Conservation (phyloP, 78 protist species). For the Planoprotostelium fungivorum region DNA sequence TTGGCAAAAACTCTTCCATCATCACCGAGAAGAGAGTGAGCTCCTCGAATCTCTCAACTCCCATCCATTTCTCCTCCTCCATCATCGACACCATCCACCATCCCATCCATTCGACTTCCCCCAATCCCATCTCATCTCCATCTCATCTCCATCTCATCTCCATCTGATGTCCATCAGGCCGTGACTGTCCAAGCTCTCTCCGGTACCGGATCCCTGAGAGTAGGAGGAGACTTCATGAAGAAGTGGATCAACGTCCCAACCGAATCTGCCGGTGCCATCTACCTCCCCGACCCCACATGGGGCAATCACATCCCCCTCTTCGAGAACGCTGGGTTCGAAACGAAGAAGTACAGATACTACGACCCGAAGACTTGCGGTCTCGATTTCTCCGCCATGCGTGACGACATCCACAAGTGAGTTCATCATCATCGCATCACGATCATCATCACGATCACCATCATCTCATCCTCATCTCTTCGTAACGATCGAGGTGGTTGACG, state of each 20-base stretch:
- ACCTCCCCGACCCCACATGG: constrained; percentile 97
- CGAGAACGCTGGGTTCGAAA: constrained; percentile 58
- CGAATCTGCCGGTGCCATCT: constrained; percentile 23
- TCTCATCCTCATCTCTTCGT: not conserved
- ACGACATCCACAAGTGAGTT: constrained; percentile 43
- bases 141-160: too few species aligned
- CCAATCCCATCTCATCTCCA: too few species aligned
- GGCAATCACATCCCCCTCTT: constrained; percentile 81
- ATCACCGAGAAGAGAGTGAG: not conserved
- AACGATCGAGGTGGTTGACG: not conserved
- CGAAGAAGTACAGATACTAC: constrained; percentile 74
- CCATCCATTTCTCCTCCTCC: not conserved
- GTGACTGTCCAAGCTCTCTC: constrained; percentile 88
- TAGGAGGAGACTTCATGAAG: constrained; percentile 74
- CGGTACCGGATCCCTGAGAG: constrained; percentile 96
- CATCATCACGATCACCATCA: not conserved
- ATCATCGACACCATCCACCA: too few species aligned
- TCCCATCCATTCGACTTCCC: too few species aligned
- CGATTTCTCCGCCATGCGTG: constrained; percentile 84
- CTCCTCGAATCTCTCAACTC: not conserved
- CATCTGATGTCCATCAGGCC: constrained; percentile 4
- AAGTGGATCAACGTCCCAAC: constrained; percentile 26
- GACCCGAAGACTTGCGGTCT: constrained; percentile 54
- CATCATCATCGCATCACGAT: constrained; percentile 4
- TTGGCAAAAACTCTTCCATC: not conserved